Conservation (phyloP, 768 basidiomycete species). For the Exidia glandulosa region DNA sequence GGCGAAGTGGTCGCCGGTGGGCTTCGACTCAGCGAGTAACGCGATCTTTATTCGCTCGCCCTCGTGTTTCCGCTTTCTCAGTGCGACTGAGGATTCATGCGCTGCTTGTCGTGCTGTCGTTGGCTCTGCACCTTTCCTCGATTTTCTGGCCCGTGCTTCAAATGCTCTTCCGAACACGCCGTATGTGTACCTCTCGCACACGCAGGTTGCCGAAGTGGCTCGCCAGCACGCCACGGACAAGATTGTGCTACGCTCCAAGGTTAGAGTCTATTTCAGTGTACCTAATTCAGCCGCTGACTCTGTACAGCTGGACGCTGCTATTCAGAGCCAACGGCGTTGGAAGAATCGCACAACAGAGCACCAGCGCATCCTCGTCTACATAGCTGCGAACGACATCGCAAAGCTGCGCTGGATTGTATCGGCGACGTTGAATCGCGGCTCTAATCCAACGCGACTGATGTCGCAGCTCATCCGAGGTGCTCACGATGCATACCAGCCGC, state of each 20-base stretch:
- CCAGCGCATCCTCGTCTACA: not conserved
- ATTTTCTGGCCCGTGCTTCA: no score
- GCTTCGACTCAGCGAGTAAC: not conserved
- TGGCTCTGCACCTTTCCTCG: no score
- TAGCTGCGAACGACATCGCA: not conserved
- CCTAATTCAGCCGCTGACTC: not conserved
- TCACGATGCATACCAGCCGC: not conserved
- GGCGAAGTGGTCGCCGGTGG: not conserved
- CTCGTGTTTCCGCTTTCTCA: no score
- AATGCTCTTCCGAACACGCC: no score
- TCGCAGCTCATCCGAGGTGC: not conserved
- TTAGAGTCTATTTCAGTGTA: no score
- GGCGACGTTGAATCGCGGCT: not conserved
- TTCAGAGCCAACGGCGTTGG: not conserved
- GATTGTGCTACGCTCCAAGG: no score
- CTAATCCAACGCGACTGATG: not conserved
- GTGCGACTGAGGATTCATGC: no score
- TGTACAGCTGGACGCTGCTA: not conserved
- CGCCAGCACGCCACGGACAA: no score
- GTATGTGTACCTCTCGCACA: no score
- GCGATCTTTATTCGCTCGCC: not conserved
- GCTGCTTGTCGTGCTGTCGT: no score
- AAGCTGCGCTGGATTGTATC: not conserved
- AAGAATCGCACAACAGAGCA: not conserved
- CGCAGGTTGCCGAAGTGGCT: no score